phyloP scores from a whole-genome alignment of 768 basidiomycete species.

The Lactarius hengduanensis region DNA sequence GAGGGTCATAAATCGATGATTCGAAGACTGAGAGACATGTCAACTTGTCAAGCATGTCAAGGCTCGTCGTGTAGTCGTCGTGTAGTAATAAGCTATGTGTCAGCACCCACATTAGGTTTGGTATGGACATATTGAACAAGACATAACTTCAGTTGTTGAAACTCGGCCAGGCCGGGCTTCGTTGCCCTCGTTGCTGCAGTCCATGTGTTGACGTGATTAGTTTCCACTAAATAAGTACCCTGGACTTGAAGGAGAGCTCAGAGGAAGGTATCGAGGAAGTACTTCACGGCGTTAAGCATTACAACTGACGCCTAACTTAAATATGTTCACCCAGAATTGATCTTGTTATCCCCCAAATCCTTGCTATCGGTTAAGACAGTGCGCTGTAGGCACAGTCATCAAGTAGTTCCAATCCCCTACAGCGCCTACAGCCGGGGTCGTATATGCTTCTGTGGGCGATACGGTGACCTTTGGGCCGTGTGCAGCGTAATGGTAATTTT shows the following conservation, averaged over 20 bases:
- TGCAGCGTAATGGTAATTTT: no score
- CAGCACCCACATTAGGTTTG: background rate
- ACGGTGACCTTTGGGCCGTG: no score
- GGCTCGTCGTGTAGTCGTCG: no score
- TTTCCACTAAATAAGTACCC: background rate
- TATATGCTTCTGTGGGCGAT: background rate
- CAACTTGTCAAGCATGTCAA: background rate
- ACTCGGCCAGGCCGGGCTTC: background rate
- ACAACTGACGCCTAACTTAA: constrained; percentile 28
- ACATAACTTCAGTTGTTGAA: background rate
- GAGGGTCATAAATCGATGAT: background rate
- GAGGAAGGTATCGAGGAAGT: constrained; percentile 35
- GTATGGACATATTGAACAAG: background rate
- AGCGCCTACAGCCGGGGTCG: background rate
- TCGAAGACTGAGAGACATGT: background rate
- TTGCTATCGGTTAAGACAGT: background rate
- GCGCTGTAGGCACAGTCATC: background rate
- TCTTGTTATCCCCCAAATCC: background rate
- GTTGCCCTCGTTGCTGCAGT: no score
- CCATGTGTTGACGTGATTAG: no score
- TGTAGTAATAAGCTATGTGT: background rate
- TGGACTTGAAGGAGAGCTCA: constrained; percentile 34
- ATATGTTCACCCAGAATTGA: background rate
- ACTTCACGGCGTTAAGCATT: constrained; percentile 34
- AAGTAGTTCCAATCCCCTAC: background rate